phyloP scores from a whole-genome alignment of 1,284 basidiomycete species.

The Pascua sp. region DNA sequence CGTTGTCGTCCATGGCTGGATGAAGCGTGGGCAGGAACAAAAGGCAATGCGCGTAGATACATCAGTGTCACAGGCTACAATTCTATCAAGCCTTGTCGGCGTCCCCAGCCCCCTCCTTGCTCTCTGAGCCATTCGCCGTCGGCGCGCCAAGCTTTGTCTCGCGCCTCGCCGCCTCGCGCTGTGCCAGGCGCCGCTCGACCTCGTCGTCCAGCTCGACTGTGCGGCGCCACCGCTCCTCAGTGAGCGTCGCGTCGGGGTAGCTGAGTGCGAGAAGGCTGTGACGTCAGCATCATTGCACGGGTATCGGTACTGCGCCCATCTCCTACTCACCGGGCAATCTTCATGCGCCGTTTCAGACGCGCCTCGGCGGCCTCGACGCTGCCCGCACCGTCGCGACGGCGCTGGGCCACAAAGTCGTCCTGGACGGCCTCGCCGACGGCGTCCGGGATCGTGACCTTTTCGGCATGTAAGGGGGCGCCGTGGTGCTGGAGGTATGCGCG shows the following conservation, averaged over 20 bases:
- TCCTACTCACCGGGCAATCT: conserved; percentile 33
- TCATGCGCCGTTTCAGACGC: conserved; percentile 43
- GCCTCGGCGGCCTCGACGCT: conserved; percentile 30
- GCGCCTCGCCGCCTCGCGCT: conserved; percentile 8
- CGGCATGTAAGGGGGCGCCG: conserved; percentile 19
- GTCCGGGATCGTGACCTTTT: conserved; percentile 36
- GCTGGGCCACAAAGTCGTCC: conserved; percentile 37
- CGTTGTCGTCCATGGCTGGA: too few species aligned
- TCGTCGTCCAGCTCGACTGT: conserved; percentile 34
- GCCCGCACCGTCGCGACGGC: conserved; percentile 20
- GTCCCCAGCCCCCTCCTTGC: too few species aligned
- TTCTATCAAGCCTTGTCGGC: too few species aligned
- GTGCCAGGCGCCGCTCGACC: conserved; percentile 24
- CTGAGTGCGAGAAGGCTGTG: conserved; percentile 38
- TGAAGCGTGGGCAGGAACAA: too few species aligned
- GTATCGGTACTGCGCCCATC: too few species aligned
- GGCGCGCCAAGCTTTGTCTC: conserved; percentile 14
- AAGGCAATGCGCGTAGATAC: too few species aligned
- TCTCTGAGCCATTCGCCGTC: background rate
- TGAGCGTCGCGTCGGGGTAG: conserved; percentile 26
- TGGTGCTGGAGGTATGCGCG: conserved; percentile 28
- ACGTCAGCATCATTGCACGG: background rate
- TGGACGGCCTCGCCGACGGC: conserved; percentile 37
- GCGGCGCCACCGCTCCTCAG: conserved; percentile 30
- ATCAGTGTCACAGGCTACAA: too few species aligned